Evolutionary conservation across 208 protist species (phyloP).

Genomic region (Endotrypanum monterogeii): DNA sequence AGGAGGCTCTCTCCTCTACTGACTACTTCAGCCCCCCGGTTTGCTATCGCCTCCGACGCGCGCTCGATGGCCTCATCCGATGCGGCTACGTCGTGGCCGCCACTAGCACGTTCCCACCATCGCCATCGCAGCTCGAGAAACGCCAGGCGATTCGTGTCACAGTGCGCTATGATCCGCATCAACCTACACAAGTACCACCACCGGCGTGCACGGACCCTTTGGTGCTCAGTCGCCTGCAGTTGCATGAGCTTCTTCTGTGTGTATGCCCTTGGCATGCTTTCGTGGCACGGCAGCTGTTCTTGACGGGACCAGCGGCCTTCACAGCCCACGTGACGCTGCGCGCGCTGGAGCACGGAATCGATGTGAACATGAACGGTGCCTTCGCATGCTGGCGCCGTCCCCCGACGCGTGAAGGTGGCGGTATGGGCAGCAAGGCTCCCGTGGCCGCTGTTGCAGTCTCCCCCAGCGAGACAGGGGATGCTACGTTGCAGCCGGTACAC

Average conservation of each 20-base stretch:
- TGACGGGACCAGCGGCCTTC: slow-evolving; percentile 67
- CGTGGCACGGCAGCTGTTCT: slow-evolving; percentile 47
- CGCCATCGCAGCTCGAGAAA: neutral
- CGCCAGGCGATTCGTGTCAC: slow-evolving; percentile 15
- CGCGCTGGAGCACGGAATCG: slow-evolving; percentile 47
- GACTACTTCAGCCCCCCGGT: slow-evolving; percentile 26
- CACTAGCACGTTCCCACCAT: neutral
- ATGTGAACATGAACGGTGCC: slow-evolving; percentile 56
- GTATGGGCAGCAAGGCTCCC: neutral
- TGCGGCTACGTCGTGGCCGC: slow-evolving; percentile 44
- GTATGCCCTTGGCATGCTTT: slow-evolving; percentile 40
- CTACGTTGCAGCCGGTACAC: neutral
- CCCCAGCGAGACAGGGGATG: neutral
- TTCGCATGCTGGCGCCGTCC: slow-evolving; percentile 17
- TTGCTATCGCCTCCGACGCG: slow-evolving; percentile 38
- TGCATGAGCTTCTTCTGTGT: slow-evolving; percentile 42
- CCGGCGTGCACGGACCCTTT: slow-evolving; percentile 9
- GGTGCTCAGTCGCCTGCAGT: slow-evolving; percentile 32
- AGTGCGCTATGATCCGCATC: slow-evolving; percentile 37
- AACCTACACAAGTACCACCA: slow-evolving; percentile 23
- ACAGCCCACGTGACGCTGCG: slow-evolving; percentile 51
- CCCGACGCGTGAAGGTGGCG: neutral
- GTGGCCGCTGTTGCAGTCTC: neutral
- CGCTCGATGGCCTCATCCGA: slow-evolving; percentile 39
- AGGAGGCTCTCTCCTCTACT: slow-evolving; percentile 14